Evolutionary conservation across 148 eudicot genomes (phyloP).

Genomic region (Persicaria maculosa): DNA sequence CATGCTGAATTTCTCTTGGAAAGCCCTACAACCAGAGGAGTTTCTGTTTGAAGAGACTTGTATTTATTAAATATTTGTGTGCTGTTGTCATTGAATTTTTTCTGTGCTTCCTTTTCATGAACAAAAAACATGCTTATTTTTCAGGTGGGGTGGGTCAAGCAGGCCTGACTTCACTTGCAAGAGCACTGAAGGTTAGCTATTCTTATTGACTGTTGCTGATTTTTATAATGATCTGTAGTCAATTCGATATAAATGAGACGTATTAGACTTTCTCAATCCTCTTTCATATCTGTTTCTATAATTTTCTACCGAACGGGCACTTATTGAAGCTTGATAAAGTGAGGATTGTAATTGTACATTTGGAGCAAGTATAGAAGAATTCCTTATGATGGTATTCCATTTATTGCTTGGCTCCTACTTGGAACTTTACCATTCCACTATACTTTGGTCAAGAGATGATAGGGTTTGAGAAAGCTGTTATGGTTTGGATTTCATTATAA

Average conservation of each 20-base stretch:
- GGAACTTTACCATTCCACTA: neutral
- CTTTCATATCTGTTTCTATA: neutral
- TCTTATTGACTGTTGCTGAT: neutral
- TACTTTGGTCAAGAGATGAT: too few relatives aligned
- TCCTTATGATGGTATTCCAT: neutral
- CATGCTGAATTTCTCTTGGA: conserved; percentile 4
- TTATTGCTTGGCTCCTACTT: neutral
- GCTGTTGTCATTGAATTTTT: conserved; percentile 1
- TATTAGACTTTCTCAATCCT: neutral
- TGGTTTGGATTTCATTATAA: too few relatives aligned
- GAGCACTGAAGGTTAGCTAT: conserved; percentile 82
- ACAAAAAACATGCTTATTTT: neutral
- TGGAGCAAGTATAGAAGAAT: too few relatives aligned
- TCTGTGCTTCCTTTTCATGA: neutral
- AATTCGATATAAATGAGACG: neutral
- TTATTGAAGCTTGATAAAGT: too few relatives aligned
- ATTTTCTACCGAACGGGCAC: too few relatives aligned
- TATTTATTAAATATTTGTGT: neutral
- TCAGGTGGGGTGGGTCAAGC: conserved; percentile 99
- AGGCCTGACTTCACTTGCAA: conserved; percentile 96
- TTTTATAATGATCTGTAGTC: neutral
- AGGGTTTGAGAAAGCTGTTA: too few relatives aligned
- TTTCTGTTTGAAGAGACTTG: neutral
- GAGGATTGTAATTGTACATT: too few relatives aligned
- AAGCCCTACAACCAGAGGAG: neutral